phyloP scores from a whole-genome alignment of 371 early-diverging fungal species.

The Nosema muscidifuracis region DNA sequence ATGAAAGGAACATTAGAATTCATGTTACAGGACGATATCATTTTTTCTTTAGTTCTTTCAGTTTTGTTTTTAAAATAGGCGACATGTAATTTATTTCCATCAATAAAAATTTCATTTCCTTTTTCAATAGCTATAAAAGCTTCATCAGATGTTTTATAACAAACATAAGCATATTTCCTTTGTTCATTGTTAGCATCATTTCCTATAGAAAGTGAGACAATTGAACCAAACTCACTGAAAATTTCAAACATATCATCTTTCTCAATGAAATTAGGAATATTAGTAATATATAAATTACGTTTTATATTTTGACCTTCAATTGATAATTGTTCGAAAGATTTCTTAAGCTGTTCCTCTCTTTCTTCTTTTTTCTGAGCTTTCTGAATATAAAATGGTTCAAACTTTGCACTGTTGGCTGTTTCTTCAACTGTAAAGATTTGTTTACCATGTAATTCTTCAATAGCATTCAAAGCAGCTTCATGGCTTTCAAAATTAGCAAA shows the following conservation, averaged over 20 bases:
- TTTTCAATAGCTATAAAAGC: constrained; percentile 59
- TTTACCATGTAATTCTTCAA: constrained; percentile 91
- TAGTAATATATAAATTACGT: constrained; percentile 93
- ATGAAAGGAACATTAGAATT: constrained; percentile 24
- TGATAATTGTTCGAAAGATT: constrained; percentile 31
- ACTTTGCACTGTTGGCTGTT: constrained; percentile 67
- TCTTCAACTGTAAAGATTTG: constrained; percentile 69
- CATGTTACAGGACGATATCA: not conserved
- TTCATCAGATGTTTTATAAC: constrained; percentile 57
- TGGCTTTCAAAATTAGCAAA: constrained; percentile 93
- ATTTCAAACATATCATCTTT: constrained; percentile 74
- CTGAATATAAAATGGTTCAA: constrained; percentile 82
- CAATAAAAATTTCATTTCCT: constrained; percentile 51
- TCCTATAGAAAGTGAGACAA: constrained; percentile 48
- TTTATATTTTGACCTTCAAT: constrained; percentile 43
- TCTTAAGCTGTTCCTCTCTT: constrained; percentile 88
- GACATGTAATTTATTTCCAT: constrained; percentile 48
- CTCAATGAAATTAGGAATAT: constrained; percentile 72
- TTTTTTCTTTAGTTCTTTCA: constrained; percentile 47
- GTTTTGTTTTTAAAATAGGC: constrained; percentile 58
- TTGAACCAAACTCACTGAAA: constrained; percentile 73
- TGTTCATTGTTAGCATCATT: constrained; percentile 28
- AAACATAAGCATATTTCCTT: constrained; percentile 59
- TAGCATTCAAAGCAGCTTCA: constrained; percentile 86
- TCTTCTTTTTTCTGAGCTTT: constrained; percentile 96